Evolutionary conservation across 208 protist genomes (phyloP), one percentile per base, ranked within the genome.

Genomic region (Angomonas desouzai): DNA sequence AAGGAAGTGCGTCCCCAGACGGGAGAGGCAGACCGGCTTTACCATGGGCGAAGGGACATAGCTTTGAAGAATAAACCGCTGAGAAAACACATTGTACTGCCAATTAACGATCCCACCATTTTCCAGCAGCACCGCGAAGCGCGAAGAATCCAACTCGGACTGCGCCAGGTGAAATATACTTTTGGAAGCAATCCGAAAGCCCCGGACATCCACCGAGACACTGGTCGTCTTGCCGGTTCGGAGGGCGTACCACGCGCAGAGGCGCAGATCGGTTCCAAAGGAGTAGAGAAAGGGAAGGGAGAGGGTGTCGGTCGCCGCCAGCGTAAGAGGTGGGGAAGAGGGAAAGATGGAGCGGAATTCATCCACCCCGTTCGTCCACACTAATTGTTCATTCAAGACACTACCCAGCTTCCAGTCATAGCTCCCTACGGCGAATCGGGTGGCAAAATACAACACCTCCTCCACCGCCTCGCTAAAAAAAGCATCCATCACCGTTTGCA

Each of bases 321-420:
- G 18, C 23, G 1, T 3, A 28, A 47, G 18, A 13, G 28, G 25
- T 1, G 79, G 62, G 20, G 66, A 83, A 11, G 85, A 89, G 10
- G 80, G 74, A 48, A 85, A 94, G 59, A 94, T 78, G 40, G 82
- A 76, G 29, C 77, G 79, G 55, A 94, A 94, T 68, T 90, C 77
- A 7, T 84, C 81, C 36, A 74, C 72, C 28, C 81, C 75, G 1
- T 69, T 63, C 66, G 79, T 75, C 82, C 83, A 89, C 22, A 91
- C 57, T 13, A 94, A 32, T 27, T 83, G 82, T 68, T 94, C 82
- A 60, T 88, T 85, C 55, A 94, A 70, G 36, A 94, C 72, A 56
- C 85, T 67, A 13, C 64, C 68, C 40, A 83, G 57, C 51, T 78
- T 77, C 84, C 88, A 94, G 74, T 94, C 88, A 64, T 94, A 94